Percentiles rank a stretch among this genome's conserved stretches.
Conservation (phyloP, 768 basidiomycete genomes). For the Rhodotorula graminis region DNA sequence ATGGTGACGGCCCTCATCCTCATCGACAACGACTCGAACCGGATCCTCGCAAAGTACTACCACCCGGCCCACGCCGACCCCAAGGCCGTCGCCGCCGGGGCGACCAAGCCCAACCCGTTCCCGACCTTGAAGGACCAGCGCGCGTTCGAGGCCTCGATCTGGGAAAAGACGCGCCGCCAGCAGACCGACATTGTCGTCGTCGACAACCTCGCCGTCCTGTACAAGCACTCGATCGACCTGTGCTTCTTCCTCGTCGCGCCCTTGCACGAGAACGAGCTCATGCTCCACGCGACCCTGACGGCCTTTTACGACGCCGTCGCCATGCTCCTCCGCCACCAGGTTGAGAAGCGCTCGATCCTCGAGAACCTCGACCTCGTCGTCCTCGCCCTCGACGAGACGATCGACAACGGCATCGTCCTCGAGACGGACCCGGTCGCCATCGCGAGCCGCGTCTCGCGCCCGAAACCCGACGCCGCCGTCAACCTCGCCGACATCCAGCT, state of each 20-base stretch:
- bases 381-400: slow-evolving; percentile 89
- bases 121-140: slow-evolving; percentile 80
- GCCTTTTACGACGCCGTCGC: slow-evolving; percentile 81
- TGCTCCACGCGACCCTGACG: slow-evolving; percentile 78
- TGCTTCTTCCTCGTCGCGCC: slow-evolving; percentile 89
- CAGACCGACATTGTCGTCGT: slow-evolving; percentile 89
- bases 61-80: slow-evolving; percentile 57
- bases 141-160: slow-evolving; percentile 89
- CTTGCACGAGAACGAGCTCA: slow-evolving; percentile 86
- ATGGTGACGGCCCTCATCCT: slow-evolving; percentile 79
- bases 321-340: slow-evolving; percentile 78
- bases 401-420: slow-evolving; percentile 96
- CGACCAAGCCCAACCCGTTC: slow-evolving; percentile 30
- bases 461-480: slow-evolving; percentile 64
- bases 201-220: slow-evolving; percentile 83
- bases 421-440: slow-evolving; percentile 96
- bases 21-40: slow-evolving; percentile 90
- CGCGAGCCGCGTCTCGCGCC: slow-evolving; percentile 84
- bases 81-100: slow-evolving; percentile 44
- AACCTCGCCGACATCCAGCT: slow-evolving; percentile 86
- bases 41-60: slow-evolving; percentile 95
- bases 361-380: slow-evolving; percentile 92
- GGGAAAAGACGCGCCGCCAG: slow-evolving; percentile 89
- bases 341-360: slow-evolving; percentile 89
- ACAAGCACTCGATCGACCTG: slow-evolving; percentile 91